A percentile compares a stretch with the other conserved stretches of the same genome.
These are phyloP conservation scores for Umbilicaria muhlenbergii DNA, from an alignment of 495 filamentous ascomycete species.

Conservation along the genomic window DNA sequence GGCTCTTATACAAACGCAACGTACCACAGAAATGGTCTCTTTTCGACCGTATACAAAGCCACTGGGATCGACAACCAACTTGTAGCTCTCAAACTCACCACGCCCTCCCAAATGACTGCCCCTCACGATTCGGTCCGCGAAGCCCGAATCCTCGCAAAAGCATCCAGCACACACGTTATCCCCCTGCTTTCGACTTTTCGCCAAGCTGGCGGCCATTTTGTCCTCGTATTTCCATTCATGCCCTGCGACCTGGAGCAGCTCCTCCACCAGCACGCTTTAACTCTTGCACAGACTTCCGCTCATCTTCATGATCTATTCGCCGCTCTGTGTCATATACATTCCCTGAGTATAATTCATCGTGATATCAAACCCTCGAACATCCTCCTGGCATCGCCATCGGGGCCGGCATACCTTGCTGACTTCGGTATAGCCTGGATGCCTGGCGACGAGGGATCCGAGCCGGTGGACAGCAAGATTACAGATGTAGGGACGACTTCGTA, in stretches of 20 bases:
- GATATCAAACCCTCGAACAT: slow-evolving; percentile 92
- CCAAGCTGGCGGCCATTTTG: slow-evolving; percentile 51
- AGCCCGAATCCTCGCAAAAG: slow-evolving; percentile 47
- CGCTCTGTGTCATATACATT: slow-evolving; percentile 59
- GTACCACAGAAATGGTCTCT: slow-evolving; percentile 58
- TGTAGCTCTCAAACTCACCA: slow-evolving; percentile 79
- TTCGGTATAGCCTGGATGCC: slow-evolving; percentile 85
- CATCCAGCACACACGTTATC: slow-evolving; percentile 38
- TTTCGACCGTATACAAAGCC: slow-evolving; percentile 67
- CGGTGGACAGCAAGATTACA: slow-evolving; percentile 54
- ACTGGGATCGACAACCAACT: slow-evolving; percentile 17
- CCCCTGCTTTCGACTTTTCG: slow-evolving; percentile 54
- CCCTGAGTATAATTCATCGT: slow-evolving; percentile 66
- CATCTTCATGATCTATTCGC: slow-evolving; percentile 52
- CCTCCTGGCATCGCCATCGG: slow-evolving; percentile 48
- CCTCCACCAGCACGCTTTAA: slow-evolving; percentile 32
- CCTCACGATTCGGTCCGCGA: slow-evolving; percentile 75
- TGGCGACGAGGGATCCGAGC: slow-evolving; percentile 42
- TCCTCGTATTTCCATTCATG: slow-evolving; percentile 74
- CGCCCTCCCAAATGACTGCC: slow-evolving; percentile 49
- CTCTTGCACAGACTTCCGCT: slow-evolving; percentile 25
- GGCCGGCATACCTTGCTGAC: slow-evolving; percentile 66
- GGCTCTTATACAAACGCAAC: slow-evolving; percentile 57
- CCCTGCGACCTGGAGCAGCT: slow-evolving; percentile 52
- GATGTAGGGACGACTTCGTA: slow-evolving; percentile 92